phyloP scores from a whole-genome alignment of 2,329 filamentous ascomycete species.

The Orbilia blumenaviensis region DNA sequence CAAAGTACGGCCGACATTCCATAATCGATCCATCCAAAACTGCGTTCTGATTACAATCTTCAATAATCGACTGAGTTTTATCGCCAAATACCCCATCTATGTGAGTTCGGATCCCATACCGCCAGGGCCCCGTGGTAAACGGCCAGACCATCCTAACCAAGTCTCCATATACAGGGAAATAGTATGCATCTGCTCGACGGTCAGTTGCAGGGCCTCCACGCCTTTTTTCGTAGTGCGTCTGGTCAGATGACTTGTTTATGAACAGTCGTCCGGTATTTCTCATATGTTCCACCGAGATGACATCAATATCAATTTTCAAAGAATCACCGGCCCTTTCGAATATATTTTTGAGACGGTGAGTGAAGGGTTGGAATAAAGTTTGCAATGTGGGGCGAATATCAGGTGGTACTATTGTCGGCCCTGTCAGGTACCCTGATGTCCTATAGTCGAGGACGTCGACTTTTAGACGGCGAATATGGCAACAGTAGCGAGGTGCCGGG shows the following conservation, averaged over 20 bases:
- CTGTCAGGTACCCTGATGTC: neutral
- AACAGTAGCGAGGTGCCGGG: neutral
- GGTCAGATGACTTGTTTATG: neutral
- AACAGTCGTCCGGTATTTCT: neutral
- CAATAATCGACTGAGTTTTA: neutral
- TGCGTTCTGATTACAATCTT: neutral
- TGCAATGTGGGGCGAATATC: neutral
- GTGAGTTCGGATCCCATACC: neutral
- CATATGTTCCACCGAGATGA: neutral
- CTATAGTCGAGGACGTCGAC: neutral
- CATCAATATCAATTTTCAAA: neutral
- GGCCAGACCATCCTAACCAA: constrained; percentile 1
- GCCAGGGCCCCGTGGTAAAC: neutral
- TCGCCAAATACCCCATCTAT: neutral
- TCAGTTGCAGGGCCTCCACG: neutral
- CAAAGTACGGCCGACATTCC: neutral
- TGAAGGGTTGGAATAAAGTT: neutral
- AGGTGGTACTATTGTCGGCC: neutral
- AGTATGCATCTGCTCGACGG: neutral
- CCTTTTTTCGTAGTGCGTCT: neutral
- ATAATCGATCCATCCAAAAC: neutral
- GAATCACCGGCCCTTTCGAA: neutral
- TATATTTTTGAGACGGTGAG: neutral
- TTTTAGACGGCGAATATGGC: neutral
- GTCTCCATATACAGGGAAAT: neutral